phyloP scores from a whole-genome alignment of 2,329 filamentous ascomycete species.

The Ceratocystis papillata region DNA sequence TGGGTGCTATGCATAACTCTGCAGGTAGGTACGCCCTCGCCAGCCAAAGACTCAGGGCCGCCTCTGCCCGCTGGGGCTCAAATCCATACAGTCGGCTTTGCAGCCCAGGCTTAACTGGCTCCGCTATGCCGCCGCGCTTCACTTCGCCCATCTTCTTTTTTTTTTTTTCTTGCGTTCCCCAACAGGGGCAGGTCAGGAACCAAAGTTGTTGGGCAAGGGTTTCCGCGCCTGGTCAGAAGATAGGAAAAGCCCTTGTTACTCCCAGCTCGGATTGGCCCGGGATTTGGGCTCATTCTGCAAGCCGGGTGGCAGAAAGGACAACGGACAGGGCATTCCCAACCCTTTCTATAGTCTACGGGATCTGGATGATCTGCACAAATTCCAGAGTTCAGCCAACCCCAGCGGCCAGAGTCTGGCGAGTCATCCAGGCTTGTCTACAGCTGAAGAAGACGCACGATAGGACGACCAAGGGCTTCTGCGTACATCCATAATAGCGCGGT shows the following conservation, averaged over 20 bases:
- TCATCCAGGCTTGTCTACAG: background rate
- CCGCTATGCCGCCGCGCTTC: background rate
- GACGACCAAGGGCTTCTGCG: background rate
- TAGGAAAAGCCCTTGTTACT: background rate
- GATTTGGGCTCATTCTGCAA: background rate
- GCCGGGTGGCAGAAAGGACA: background rate
- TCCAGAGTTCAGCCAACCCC: background rate
- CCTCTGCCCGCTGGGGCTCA: background rate
- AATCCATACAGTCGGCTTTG: background rate
- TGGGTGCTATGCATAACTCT: background rate
- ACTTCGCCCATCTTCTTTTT: background rate
- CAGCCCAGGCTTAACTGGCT: background rate
- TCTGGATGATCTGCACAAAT: background rate
- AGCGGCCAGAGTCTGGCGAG: background rate
- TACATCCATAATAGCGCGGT: background rate
- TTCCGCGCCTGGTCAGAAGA: background rate
- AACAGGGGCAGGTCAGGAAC: background rate
- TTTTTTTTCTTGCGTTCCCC: background rate
- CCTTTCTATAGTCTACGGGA: background rate
- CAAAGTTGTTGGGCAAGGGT: background rate
- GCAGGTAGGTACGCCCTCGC: background rate
- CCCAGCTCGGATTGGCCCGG: conserved; percentile 1
- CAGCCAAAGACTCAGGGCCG: background rate
- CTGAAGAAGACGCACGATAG: background rate
- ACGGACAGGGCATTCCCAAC: background rate